Base-by-base conservation (phyloP, 768 basidiomycete genomes). In the Macrocybe gigantea region DNA sequence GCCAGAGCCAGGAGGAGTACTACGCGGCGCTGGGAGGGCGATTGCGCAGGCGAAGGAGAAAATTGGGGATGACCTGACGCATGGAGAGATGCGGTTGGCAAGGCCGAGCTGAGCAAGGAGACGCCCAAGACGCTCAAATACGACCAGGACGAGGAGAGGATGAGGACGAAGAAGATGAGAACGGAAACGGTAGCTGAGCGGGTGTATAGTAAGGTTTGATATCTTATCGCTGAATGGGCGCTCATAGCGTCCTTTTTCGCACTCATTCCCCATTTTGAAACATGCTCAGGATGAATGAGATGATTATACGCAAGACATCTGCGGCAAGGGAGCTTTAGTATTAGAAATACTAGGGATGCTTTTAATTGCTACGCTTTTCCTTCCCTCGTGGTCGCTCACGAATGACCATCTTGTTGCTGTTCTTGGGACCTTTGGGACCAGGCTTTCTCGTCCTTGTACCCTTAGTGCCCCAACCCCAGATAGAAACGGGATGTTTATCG, bases 401-500 rank as follows among this genome's bases (percentile, higher is more conserved):
- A 58, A 94, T 68, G 48, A 94, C 92, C 81, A 88, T 79, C 75
- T 85, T 90, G 74, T 93, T 93, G 58, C 87, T 85, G 64, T 82
- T 82, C 75, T 90, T 90, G 44, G 89, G 89, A 14, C 90, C 92
- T 60, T 88, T 91, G 49, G 87, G 89, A 40, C 92, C 92, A 11
- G 93, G 89, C 62, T 92, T 87, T 59, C 95, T 84, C 47, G 95
- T 99, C 49, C 95, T 79, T 51, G 83, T 89, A 50, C 93, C 93
- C 72, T 93, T 92, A 10, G 91, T 88, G 49, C 86, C 77, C 88
- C 89, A 93, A 48, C 92, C 93, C 85, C 87, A 96, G 45, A 89
- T 80, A 8, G 90, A 93, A 29, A 88, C 83, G 2, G 94, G 92
- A 62, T 93, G 85, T 62, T 91, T 95, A 79, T 94, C 84, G 49